These are phyloP conservation scores for Termitomyces sp. DNA, from an alignment of 768 basidiomycete species.

Conservation along the genomic window DNA sequence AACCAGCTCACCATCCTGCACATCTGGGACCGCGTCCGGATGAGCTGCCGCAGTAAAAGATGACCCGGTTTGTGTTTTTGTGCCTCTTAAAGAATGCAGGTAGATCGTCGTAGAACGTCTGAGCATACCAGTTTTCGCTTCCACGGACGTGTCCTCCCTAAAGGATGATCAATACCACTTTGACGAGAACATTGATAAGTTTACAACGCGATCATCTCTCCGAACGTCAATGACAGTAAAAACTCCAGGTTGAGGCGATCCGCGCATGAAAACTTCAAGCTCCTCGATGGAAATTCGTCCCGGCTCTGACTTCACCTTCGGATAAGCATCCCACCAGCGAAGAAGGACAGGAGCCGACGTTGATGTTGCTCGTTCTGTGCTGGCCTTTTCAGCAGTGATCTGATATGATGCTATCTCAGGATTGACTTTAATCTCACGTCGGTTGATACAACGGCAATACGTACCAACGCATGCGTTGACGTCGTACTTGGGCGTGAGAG, in stretches of 20 bases:
- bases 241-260: constrained; percentile 5
- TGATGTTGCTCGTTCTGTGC: neutral
- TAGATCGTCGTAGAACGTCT: constrained; percentile 45
- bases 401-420: constrained; percentile 36
- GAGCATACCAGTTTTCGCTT: constrained; percentile 43
- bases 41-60: constrained; percentile 53
- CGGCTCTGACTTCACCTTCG: constrained; percentile 28
- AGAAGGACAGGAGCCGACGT: constrained; percentile 23
- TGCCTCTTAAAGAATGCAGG: constrained; percentile 36
- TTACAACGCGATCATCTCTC: constrained; percentile 39
- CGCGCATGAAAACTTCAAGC: constrained; percentile 30
- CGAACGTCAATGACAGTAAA: constrained; percentile 49
- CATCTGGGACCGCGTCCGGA: constrained; percentile 48
- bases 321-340: constrained; percentile 54
- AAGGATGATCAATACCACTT: neutral
- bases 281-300: constrained; percentile 28
- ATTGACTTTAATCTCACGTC: neutral
- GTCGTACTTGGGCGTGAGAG: constrained; percentile 22
- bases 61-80: constrained; percentile 32
- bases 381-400: constrained; percentile 38
- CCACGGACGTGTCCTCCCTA: constrained; percentile 52
- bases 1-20: constrained; percentile 43
- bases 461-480: constrained; percentile 41
- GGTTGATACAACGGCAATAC: constrained; percentile 8
- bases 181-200: neutral